A percentile compares a stretch with the other conserved stretches of the same genome.
These are phyloP conservation scores for Gymnopus androsaceus DNA, from an alignment of 1,284 basidiomycete genomes.

Conservation along the genomic window DNA sequence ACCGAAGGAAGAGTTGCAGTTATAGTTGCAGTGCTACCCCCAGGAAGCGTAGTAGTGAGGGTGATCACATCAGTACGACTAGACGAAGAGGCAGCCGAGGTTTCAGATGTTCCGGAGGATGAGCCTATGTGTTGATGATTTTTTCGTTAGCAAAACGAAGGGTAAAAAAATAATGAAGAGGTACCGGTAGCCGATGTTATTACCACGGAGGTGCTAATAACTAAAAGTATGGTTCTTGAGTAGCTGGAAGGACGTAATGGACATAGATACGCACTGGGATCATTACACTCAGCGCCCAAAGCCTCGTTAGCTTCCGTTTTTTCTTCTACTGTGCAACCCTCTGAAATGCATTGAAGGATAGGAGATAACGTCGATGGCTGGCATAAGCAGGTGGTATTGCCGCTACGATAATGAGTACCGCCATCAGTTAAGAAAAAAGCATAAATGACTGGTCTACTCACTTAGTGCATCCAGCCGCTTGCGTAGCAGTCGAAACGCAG, in stretches of 20 bases:
- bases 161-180: not conserved
- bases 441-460: not conserved
- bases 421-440: not conserved
- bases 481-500: slow-evolving; percentile 28
- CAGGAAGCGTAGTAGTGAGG: not conserved
- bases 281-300: not conserved
- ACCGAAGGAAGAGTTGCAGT: not conserved
- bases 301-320: not conserved
- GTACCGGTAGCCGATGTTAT: not conserved
- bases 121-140: slow-evolving; percentile 3
- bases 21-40: not conserved
- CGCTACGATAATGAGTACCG: not conserved
- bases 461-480: slow-evolving; percentile 29
- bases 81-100: not conserved
- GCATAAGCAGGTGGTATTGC: not conserved
- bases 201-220: not conserved
- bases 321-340: not conserved
- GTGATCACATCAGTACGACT: not conserved
- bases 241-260: not conserved
- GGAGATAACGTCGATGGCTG: not conserved
- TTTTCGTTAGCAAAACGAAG: not conserved
- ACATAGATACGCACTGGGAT: not conserved
- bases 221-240: not conserved
- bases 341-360: not conserved
- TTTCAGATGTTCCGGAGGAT: not conserved